phyloP scores from a whole-genome alignment of 495 filamentous ascomycete species.

The Penicillium crystallinum region DNA sequence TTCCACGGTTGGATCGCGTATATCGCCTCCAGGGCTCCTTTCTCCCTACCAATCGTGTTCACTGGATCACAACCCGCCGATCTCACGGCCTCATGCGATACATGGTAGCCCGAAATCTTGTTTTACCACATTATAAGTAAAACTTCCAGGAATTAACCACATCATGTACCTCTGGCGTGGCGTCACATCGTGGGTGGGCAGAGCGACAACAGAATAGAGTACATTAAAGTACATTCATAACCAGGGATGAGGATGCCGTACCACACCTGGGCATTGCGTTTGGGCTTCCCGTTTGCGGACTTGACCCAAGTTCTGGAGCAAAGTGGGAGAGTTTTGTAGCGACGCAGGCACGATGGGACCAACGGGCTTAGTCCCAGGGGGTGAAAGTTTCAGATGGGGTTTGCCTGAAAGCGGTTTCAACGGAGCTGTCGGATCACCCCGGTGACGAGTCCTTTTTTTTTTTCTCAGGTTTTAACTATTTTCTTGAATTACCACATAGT shows the following conservation, averaged over 20 bases:
- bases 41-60: neutral
- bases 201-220: too few relatives aligned
- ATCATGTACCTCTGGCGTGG: slow-evolving; percentile 4
- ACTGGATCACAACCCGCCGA: neutral
- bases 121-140: neutral
- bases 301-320: neutral
- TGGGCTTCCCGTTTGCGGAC: slow-evolving; percentile 1
- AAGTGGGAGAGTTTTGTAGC: neutral
- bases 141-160: too few relatives aligned
- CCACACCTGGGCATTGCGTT: neutral
- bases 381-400: slow-evolving; percentile 1
- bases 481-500: too few relatives aligned
- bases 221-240: neutral
- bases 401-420: slow-evolving; percentile 7
- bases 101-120: neutral
- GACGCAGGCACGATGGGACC: slow-evolving; percentile 8
- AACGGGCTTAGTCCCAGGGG: slow-evolving; percentile 5
- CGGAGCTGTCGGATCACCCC: neutral
- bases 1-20: neutral
- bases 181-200: slow-evolving; percentile 2
- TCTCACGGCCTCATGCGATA: neutral
- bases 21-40: neutral
- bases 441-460: neutral
- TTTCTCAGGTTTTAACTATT: too few relatives aligned
- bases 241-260: neutral